phyloP scores from a whole-genome alignment of 2,329 filamentous ascomycete species.

The Talaromyces sp. region DNA sequence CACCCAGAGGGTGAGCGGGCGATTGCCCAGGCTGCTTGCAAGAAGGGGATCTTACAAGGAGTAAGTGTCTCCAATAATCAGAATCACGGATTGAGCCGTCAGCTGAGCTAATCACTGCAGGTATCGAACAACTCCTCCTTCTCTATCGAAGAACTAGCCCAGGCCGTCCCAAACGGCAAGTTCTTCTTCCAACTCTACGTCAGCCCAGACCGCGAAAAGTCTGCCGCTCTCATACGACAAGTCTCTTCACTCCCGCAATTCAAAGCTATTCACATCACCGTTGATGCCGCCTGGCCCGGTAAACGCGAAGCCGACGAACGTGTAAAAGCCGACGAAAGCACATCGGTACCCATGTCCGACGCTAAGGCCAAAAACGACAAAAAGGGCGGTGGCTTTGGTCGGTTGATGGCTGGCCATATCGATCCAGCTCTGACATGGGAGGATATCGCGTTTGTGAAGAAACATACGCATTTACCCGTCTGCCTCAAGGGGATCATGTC shows the following conservation, averaged over 20 bases:
- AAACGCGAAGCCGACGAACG: constrained; percentile 58
- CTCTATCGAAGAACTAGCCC: constrained; percentile 53
- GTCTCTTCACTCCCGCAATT: constrained; percentile 42
- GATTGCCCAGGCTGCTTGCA: constrained; percentile 52
- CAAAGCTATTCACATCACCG: constrained; percentile 51
- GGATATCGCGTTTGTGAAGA: constrained; percentile 53
- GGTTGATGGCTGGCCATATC: constrained; percentile 52
- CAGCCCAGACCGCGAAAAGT: constrained; percentile 50
- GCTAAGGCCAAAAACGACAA: constrained; percentile 48
- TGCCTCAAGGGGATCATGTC: constrained; percentile 57
- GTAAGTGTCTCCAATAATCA: constrained; percentile 27
- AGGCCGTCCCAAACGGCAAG: constrained; percentile 37
- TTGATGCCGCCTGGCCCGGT: constrained; percentile 53
- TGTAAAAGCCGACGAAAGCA: constrained; percentile 45
- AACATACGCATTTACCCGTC: constrained; percentile 49
- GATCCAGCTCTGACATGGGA: constrained; percentile 53
- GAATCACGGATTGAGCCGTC: background rate
- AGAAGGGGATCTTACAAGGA: constrained; percentile 55
- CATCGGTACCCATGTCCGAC: constrained; percentile 45
- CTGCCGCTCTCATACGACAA: constrained; percentile 45
- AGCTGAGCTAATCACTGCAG: constrained; percentile 20
- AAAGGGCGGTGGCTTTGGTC: constrained; percentile 52
- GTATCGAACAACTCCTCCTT: constrained; percentile 62
- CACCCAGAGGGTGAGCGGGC: constrained; percentile 63
- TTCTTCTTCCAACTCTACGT: constrained; percentile 58